These are phyloP conservation scores for Arabis hirsuta DNA, from an alignment of 345 rosid genomes.

Conservation along the genomic window DNA sequence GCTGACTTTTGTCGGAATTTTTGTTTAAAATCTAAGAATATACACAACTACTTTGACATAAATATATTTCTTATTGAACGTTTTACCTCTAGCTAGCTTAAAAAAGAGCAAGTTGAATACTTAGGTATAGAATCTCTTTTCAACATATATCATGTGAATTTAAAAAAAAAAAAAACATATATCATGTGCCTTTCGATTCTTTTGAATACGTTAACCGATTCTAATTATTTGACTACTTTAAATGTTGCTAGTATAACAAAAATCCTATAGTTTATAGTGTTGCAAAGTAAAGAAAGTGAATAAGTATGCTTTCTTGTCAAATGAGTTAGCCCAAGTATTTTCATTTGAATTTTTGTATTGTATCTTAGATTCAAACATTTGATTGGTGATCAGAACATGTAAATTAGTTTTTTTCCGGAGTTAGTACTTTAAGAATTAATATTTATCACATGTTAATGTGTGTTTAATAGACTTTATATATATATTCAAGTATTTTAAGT, in stretches of 20 bases:
- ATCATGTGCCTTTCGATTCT: constrained; percentile 12
- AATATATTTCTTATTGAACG: neutral
- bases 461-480: no score
- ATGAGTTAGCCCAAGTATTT: neutral
- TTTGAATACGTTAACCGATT: neutral
- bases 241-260: neutral
- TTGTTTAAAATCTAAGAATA: neutral
- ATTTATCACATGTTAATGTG: no score
- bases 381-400: neutral
- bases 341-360: no score
- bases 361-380: neutral
- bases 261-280: neutral
- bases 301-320: neutral
- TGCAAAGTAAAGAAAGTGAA: neutral
- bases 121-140: neutral
- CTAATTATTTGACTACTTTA: constrained; percentile 6
- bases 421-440: no score
- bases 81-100: neutral
- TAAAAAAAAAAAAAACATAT: neutral
- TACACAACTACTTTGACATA: neutral
- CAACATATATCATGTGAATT: neutral
- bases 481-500: no score
- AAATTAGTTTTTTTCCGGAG: neutral
- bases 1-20: neutral
- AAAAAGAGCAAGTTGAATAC: constrained; percentile 9